Evolutionary conservation across 306 rosid species (phyloP), one percentile per base, ranked within the genome.

Genomic region (Prunus armeniaca): DNA sequence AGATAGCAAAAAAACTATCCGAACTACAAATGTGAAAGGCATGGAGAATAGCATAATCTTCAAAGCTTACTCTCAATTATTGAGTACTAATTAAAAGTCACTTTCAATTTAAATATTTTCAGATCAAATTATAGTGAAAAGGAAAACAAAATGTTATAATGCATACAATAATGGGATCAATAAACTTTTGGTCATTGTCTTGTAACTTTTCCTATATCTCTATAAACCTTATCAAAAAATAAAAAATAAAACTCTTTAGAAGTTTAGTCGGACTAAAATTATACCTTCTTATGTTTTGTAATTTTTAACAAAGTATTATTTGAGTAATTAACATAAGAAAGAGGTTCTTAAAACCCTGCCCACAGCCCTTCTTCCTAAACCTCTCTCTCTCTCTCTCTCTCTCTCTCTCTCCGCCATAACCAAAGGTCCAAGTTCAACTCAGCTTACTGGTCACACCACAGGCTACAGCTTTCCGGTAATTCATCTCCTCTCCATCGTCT

Each of bases 281-380:
- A 3, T n/a, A 20, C 41, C 41, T 34, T 5, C 7, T 20, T 57
- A 4, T 56, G 24, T 56, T 56, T 20, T 56, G 9, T 3, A 8
- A 1, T 12, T 46, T 11, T 12, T 3, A 46, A 11, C 15, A 2
- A 46, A 12, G 14, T 46, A 57, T 24, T 22, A 24, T 24, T 58
- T 58, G 34, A 60, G 27, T 4, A 60, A 60, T 22, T 19, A n/a
- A 54, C 63, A 10, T 4, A 61, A 27, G 17, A 56, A 20, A 14
- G 3, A 38, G 2, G 12, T n/a, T 15, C 51, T 62, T 71, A 46
- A 74, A 80, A 54, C 84, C 84, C 69, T 15, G 41, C 18, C 41
- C 54, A 4, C 18, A 15, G 54, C 54, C 62, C 2, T 65, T 34
- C 49, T 65, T 12, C 50, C 69, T 65, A 34, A 65, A 65, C 69